Conservation (phyloP, 1,139 yeast species). For the Lodderomyces orthopsilosis region DNA sequence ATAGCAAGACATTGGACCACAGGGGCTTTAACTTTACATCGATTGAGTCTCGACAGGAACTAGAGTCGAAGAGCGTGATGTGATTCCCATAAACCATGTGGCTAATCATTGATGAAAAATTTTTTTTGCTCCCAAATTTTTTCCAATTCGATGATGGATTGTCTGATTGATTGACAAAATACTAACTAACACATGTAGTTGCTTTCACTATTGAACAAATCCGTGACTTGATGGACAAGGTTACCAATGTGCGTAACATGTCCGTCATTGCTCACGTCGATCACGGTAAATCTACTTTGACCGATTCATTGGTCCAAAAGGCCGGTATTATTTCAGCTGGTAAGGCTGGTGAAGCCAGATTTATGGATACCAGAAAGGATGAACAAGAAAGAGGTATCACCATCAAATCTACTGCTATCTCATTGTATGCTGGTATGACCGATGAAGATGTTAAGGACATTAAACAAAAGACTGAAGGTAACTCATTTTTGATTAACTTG, state of each 20-base stretch:
- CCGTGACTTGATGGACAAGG: conserved; percentile 99
- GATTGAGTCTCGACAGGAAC: not conserved
- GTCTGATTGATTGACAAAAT: not conserved
- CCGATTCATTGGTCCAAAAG: conserved; percentile 97
- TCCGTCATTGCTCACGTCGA: conserved; percentile 99
- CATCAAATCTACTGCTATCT: conserved; percentile 97
- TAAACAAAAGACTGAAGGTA: conserved; percentile 92
- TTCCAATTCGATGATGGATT: not conserved
- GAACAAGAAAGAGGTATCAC: conserved; percentile 99
- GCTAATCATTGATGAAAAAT: not conserved
- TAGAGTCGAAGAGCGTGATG: too few relatives aligned
- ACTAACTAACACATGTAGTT: conserved; percentile 36
- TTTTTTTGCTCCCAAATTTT: not conserved
- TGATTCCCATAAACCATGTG: too few relatives aligned
- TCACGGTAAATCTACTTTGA: conserved; percentile 99
- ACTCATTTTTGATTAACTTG: conserved; percentile 94
- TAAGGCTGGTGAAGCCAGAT: conserved; percentile 99
- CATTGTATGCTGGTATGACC: conserved; percentile 84
- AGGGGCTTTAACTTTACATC: not conserved
- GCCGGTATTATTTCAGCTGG: conserved; percentile 99
- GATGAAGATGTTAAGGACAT: conserved; percentile 95
- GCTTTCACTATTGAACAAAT: conserved; percentile 87
- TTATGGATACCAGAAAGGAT: conserved; percentile 99
- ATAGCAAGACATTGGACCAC: not conserved
- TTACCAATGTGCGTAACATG: conserved; percentile 99